Conservation (phyloP, 345 rosid genomes). For the Crucihimalaya himalaica region DNA sequence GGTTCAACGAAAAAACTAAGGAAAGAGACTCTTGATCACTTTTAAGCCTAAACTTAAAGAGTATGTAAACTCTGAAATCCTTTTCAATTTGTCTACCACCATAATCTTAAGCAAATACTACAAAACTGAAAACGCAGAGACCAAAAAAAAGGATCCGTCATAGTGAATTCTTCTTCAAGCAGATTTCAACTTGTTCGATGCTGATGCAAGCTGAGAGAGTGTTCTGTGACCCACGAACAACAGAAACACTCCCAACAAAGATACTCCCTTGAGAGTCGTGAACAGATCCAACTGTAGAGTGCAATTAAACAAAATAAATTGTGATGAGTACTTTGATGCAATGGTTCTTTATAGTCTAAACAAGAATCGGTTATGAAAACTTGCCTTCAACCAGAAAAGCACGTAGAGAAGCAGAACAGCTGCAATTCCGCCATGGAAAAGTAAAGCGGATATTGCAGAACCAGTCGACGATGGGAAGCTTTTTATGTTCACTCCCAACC, state of each 20-base stretch:
- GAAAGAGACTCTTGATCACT: conserved; percentile 1
- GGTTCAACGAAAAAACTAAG: not conserved
- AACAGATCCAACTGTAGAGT: conserved; percentile 82
- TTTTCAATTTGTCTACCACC: conserved; percentile 12
- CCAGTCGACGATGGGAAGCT: conserved; percentile 72
- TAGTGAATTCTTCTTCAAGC: conserved; percentile 39
- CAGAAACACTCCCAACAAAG: conserved; percentile 78
- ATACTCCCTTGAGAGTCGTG: conserved; percentile 76
- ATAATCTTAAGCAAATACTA: conserved; percentile 37
- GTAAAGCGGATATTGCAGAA: conserved; percentile 65
- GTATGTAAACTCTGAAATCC: conserved; percentile 8
- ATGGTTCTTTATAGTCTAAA: not conserved
- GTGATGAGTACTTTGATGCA: not conserved
- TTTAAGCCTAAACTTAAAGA: conserved; percentile 32
- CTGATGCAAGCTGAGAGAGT: conserved; percentile 77
- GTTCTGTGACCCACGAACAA: conserved; percentile 83
- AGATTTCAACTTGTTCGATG: conserved; percentile 86
- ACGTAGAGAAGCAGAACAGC: conserved; percentile 81
- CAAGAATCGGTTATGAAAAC: conserved; percentile 6
- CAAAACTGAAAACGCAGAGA: conserved; percentile 31
- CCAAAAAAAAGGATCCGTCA: not conserved
- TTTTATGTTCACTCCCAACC: conserved; percentile 82
- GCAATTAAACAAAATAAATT: not conserved
- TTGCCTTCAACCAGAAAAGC: conserved; percentile 95
- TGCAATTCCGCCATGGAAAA: conserved; percentile 88